These are phyloP conservation scores for Nigrospora sphaerica DNA, from an alignment of 2,329 filamentous ascomycete species.

Conservation along the genomic window DNA sequence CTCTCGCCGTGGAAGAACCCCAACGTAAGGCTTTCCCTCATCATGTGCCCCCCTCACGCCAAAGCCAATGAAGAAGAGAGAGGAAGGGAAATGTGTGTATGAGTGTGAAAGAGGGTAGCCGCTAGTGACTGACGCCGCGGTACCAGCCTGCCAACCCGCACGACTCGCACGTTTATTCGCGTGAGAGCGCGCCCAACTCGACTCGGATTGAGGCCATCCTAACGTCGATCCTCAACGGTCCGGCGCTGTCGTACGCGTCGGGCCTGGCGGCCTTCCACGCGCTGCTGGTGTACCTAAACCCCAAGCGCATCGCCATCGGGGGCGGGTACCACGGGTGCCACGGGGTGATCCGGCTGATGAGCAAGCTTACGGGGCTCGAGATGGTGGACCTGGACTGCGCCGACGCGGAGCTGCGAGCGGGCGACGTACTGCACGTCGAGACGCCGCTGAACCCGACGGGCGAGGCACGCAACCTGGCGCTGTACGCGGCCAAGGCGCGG, in stretches of 20 bases:
- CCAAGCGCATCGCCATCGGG: constrained; percentile 73
- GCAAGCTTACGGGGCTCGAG: constrained; percentile 68
- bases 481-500: constrained; percentile 68
- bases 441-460: constrained; percentile 91
- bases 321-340: constrained; percentile 92
- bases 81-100: too few relatives aligned
- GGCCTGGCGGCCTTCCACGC: constrained; percentile 87
- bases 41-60: neutral
- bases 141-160: constrained; percentile 38
- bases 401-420: constrained; percentile 57
- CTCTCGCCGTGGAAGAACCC: constrained; percentile 46
- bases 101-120: too few relatives aligned
- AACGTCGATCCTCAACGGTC: constrained; percentile 62
- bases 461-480: constrained; percentile 64
- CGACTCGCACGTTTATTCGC: constrained; percentile 77
- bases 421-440: constrained; percentile 86
- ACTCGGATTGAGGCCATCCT: constrained; percentile 82
- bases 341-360: constrained; percentile 68
- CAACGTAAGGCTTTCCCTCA: constrained; percentile 39
- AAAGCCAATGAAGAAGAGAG: neutral
- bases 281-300: constrained; percentile 75
- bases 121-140: constrained; percentile 1
- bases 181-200: constrained; percentile 69
- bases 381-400: constrained; percentile 66
- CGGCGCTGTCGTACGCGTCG: constrained; percentile 70